Evolutionary conservation across 2,329 filamentous ascomycete genomes (phyloP).

Genomic region (Akanthomyces muscarius): DNA sequence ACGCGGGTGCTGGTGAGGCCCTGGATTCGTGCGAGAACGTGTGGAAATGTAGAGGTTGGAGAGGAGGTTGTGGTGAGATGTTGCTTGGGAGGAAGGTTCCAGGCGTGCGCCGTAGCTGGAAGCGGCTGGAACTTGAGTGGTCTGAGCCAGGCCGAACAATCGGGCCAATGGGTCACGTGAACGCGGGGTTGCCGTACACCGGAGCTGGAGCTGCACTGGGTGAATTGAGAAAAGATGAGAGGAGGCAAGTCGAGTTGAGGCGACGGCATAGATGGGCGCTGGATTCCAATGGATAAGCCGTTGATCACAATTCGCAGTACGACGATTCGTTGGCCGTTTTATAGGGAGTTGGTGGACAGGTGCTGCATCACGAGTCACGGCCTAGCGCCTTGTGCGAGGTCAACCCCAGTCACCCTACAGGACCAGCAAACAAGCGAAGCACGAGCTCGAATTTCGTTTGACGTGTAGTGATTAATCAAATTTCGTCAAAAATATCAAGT

Average conservation of each 20-base stretch:
- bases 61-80: conserved; percentile 13
- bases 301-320: neutral
- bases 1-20: conserved; percentile 2
- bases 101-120: conserved; percentile 4
- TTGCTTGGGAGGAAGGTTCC: conserved; percentile 17
- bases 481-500: no score
- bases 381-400: neutral
- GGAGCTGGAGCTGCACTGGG: neutral
- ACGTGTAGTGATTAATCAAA: no score
- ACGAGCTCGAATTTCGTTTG: no score
- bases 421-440: neutral
- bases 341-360: neutral
- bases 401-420: neutral
- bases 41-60: neutral
- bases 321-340: neutral
- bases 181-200: conserved; percentile 26
- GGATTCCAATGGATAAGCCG: neutral
- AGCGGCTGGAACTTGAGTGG: conserved; percentile 3
- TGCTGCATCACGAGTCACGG: neutral
- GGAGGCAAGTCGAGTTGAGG: neutral
- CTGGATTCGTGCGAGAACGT: conserved; percentile 11
- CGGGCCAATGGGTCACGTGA: conserved; percentile 30
- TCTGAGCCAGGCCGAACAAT: neutral
- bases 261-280: neutral
- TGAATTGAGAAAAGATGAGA: neutral